phyloP scores from a whole-genome alignment of 2,329 filamentous ascomycete genomes.

The Nigrospora sphaerica region DNA sequence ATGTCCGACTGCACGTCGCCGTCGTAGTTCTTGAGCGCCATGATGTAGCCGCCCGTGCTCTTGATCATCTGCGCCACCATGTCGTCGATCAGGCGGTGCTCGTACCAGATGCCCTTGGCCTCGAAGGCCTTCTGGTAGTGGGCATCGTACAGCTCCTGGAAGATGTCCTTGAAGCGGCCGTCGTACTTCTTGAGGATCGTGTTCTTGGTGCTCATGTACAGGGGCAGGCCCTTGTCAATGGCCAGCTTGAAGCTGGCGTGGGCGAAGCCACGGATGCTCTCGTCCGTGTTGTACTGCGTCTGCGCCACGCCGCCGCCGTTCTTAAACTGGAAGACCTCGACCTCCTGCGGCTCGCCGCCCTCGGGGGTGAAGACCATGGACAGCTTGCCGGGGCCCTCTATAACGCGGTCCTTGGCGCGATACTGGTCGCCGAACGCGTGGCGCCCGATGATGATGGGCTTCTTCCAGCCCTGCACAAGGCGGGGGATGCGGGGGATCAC shows the following conservation, averaged over 20 bases:
- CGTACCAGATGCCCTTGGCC: conserved; percentile 93
- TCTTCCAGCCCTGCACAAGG: conserved; percentile 94
- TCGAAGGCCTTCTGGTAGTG: conserved; percentile 86
- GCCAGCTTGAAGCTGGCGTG: conserved; percentile 97
- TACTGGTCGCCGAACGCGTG: conserved; percentile 99
- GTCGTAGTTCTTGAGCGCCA: conserved; percentile 99
- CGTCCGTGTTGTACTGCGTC: conserved; percentile 97
- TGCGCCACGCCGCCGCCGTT: conserved; percentile 81
- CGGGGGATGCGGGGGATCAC: conserved; percentile 90
- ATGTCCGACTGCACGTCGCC: conserved; percentile 98
- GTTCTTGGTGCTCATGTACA: conserved; percentile 99
- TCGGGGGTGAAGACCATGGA: conserved; percentile 92
- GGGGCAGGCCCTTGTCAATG: conserved; percentile 75
- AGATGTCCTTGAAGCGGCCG: conserved; percentile 98
- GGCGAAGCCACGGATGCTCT: conserved; percentile 90
- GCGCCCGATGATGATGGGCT: conserved; percentile 97
- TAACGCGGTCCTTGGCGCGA: conserved; percentile 86
- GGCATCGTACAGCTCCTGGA: conserved; percentile 90
- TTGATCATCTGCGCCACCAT: conserved; percentile 99
- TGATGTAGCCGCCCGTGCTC: conserved; percentile 91
- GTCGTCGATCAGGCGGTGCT: conserved; percentile 98
- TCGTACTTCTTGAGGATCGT: conserved; percentile 99
- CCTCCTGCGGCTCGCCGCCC: conserved; percentile 72
- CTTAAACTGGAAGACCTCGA: conserved; percentile 88
- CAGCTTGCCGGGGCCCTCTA: conserved; percentile 77